Evolutionary conservation across 2,329 filamentous ascomycete genomes (phyloP).

Genomic region (Fusarium chuoi): DNA sequence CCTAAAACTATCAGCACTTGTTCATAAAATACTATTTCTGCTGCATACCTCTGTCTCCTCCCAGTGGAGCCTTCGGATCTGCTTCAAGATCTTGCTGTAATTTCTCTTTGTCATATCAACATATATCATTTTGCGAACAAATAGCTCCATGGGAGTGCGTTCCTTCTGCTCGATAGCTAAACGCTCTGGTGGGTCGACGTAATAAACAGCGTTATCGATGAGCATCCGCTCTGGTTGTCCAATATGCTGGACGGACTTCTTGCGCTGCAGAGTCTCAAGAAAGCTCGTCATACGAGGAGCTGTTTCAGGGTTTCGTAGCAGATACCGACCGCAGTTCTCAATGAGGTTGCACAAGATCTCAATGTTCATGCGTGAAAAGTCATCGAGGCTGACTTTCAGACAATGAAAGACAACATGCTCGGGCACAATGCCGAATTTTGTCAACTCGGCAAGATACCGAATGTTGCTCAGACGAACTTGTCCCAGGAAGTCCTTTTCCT

Average conservation of each 20-base stretch:
- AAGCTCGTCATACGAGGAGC: constrained; percentile 94
- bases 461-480: constrained; percentile 95
- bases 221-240: constrained; percentile 97
- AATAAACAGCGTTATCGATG: constrained; percentile 97
- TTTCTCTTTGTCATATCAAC: constrained; percentile 94
- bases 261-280: constrained; percentile 91
- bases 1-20: constrained; percentile 50
- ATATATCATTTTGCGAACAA: constrained; percentile 92
- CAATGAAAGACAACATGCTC: constrained; percentile 99
- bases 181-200: constrained; percentile 93
- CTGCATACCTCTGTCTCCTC: constrained; percentile 81
- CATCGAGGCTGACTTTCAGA: constrained; percentile 95
- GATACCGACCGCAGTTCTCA: constrained; percentile 94
- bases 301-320: constrained; percentile 92
- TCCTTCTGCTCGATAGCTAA: constrained; percentile 97
- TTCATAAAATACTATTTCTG: too few relatives aligned
- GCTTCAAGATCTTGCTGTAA: constrained; percentile 92
- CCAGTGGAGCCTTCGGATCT: constrained; percentile 96
- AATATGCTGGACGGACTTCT: constrained; percentile 95
- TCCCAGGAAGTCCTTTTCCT: constrained; percentile 96
- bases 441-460: constrained; percentile 96
- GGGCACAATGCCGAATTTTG: constrained; percentile 97
- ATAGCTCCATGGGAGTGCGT: constrained; percentile 90
- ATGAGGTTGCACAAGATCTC: constrained; percentile 97
- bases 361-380: constrained; percentile 99